Conservation (phyloP, 75 land plant genomes). For the Larix kaempferi region DNA sequence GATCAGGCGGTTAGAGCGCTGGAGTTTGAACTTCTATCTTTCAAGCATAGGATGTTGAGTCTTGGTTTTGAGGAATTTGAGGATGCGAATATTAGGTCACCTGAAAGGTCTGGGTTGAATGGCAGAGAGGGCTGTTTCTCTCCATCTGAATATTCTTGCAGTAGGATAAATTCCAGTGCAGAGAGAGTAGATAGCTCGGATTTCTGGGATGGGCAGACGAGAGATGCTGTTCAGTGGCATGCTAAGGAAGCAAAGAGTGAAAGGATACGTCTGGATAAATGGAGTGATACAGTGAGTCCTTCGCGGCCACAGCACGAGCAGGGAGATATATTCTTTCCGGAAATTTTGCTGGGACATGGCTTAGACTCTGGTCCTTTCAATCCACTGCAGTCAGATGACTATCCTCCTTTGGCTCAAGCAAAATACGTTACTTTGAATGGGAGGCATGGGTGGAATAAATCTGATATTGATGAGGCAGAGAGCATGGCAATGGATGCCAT, state of each 20-base stretch:
- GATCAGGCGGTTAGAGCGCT: slow-evolving; percentile 10
- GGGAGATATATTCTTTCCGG: neutral
- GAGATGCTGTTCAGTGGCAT: neutral
- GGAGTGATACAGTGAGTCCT: neutral
- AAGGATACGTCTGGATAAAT: neutral
- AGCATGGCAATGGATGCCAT: neutral
- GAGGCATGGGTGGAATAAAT: neutral
- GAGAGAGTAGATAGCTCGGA: neutral
- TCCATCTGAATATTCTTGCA: neutral
- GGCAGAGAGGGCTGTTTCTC: neutral
- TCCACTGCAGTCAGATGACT: neutral
- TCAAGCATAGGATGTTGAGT: slow-evolving; percentile 10
- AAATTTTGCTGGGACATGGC: neutral
- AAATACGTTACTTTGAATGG: neutral
- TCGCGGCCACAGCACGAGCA: neutral
- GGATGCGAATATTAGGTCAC: neutral
- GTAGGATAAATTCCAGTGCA: neutral
- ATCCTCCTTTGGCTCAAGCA: too few species aligned
- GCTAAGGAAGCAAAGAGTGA: slow-evolving; percentile 6
- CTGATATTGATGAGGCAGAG: neutral
- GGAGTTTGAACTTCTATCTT: slow-evolving; percentile 4
- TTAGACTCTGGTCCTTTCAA: neutral
- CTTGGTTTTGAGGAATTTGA: neutral
- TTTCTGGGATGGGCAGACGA: neutral
- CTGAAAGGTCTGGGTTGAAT: neutral